phyloP scores from a whole-genome alignment of 2,329 filamentous ascomycete genomes.

The Phyllosticta citriasiana region DNA sequence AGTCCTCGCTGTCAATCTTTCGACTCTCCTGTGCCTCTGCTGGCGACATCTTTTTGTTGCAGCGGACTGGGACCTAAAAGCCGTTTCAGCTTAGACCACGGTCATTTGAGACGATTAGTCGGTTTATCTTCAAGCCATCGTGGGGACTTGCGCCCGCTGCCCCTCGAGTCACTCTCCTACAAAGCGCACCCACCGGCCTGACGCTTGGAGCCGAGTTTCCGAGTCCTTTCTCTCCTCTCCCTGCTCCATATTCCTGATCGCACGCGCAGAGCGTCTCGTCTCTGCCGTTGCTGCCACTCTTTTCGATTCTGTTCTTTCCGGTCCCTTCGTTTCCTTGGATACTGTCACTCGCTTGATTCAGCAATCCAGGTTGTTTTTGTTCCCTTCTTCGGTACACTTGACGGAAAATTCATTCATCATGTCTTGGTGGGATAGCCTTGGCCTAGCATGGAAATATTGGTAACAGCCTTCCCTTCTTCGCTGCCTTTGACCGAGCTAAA shows the following conservation, averaged over 20 bases:
- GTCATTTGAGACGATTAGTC: slow-evolving; percentile 2
- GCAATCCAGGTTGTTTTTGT: neutral
- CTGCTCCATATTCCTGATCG: neutral
- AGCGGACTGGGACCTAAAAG: neutral
- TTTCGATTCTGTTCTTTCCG: neutral
- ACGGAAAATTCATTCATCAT: slow-evolving; percentile 8
- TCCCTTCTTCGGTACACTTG: neutral
- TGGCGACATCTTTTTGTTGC: neutral
- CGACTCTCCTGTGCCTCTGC: neutral
- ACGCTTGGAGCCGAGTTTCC: slow-evolving; percentile 1
- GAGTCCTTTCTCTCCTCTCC: neutral
- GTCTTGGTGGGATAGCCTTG: slow-evolving; percentile 20
- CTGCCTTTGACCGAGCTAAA: slow-evolving; percentile 7
- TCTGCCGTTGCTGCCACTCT: slow-evolving; percentile 7
- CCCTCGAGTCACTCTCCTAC: slow-evolving; percentile 7
- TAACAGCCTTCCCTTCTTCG: slow-evolving; percentile 13
- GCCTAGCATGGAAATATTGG: slow-evolving; percentile 29
- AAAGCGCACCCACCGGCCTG: slow-evolving; percentile 3
- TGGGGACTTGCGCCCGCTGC: neutral
- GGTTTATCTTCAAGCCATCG: slow-evolving; percentile 2
- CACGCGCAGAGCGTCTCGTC: slow-evolving; percentile 1
- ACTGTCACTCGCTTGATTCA: neutral
- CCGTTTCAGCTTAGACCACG: slow-evolving; percentile 9
- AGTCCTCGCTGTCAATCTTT: neutral
- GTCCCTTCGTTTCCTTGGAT: neutral